Conservation (phyloP, 306 rosid species). For the Glycine tomentella region DNA sequence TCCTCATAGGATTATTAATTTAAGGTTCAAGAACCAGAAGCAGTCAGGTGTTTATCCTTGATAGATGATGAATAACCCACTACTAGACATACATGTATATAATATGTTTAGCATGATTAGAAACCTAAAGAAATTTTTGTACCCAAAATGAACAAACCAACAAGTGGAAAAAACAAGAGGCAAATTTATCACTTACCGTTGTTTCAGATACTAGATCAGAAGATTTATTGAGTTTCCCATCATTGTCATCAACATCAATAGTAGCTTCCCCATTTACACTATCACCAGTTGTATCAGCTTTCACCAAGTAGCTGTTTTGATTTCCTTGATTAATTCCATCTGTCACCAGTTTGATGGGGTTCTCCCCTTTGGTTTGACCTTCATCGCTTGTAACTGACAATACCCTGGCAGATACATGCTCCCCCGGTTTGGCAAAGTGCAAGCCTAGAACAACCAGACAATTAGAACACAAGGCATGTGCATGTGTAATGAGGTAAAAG, state of each 20-base stretch:
- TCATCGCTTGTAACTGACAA: constrained; percentile 66
- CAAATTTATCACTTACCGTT: constrained; percentile 47
- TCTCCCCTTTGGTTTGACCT: constrained; percentile 54
- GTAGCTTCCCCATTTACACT: constrained; percentile 54
- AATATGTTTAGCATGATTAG: constrained; percentile 12
- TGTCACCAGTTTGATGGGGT: constrained; percentile 68
- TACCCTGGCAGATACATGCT: constrained; percentile 71
- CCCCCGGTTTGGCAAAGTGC: constrained; percentile 53
- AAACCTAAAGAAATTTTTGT: constrained; percentile 13
- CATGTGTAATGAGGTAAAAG: too few species aligned
- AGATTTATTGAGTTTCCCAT: constrained; percentile 47
- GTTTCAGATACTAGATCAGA: constrained; percentile 50
- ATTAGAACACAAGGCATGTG: constrained; percentile 29
- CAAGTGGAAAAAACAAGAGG: constrained; percentile 18
- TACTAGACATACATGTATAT: neutral
- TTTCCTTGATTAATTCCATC: constrained; percentile 53
- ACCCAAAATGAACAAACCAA: neutral
- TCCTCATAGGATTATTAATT: constrained; percentile 29
- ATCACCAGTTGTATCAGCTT: constrained; percentile 46
- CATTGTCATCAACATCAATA: constrained; percentile 51
- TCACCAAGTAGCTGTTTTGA: constrained; percentile 42
- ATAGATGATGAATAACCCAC: constrained; percentile 1
- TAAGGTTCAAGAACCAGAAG: constrained; percentile 6
- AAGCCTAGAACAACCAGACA: constrained; percentile 43
- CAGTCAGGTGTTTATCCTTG: constrained; percentile 3